Percentiles rank a stretch among this genome's conserved stretches.
phyloP scores from a whole-genome alignment of 2,329 filamentous ascomycete species.

The Neopestalotiopsis rosae region DNA sequence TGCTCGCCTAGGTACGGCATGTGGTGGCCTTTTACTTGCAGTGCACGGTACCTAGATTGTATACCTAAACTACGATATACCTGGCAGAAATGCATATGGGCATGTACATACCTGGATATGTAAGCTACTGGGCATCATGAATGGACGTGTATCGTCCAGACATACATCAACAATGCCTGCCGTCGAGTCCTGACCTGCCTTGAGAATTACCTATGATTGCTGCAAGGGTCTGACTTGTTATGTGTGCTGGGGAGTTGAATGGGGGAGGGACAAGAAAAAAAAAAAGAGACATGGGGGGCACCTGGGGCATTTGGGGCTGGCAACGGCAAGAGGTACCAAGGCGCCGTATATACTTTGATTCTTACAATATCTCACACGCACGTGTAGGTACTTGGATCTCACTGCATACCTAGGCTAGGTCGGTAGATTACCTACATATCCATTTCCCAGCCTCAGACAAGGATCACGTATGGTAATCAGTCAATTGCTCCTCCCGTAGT shows the following conservation, averaged over 20 bases:
- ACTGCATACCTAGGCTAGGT: not conserved
- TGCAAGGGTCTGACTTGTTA: not conserved
- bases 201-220: not conserved
- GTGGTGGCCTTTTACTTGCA: conserved; percentile 13
- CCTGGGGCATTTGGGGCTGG: not conserved
- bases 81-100: conserved; percentile 12
- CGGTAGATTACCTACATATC: not conserved
- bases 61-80: not conserved
- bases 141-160: not conserved
- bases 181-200: not conserved
- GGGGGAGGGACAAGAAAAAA: not conserved
- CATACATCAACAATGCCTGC: not conserved
- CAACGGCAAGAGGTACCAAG: not conserved
- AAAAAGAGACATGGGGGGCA: not conserved
- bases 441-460: not conserved
- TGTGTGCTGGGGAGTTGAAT: not conserved
- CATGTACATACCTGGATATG: conserved; percentile 12
- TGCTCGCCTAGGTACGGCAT: not conserved
- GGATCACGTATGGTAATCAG: not conserved
- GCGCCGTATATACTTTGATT: not conserved
- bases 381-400: not conserved
- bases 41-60: not conserved
- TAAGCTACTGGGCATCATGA: not conserved
- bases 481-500: not conserved
- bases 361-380: not conserved